Conservation (phyloP, 1,139 yeast genomes). For the Taphrina flavorubra region DNA sequence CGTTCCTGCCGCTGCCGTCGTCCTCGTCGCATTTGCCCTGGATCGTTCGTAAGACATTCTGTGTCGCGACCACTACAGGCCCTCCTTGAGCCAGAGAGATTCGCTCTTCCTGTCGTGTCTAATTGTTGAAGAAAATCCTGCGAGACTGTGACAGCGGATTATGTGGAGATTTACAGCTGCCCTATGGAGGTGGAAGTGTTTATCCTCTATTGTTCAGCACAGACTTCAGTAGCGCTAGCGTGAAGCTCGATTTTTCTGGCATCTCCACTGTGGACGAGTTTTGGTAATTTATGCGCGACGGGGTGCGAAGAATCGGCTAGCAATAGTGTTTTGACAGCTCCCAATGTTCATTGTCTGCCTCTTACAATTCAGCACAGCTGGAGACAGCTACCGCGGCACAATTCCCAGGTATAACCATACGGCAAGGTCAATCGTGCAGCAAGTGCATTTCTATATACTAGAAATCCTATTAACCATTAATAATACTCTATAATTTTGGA, state of each 20-base stretch:
- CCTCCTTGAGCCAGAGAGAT: too few species aligned
- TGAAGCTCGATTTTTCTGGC: neutral
- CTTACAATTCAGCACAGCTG: too few species aligned
- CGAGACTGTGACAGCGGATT: neutral
- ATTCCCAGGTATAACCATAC: too few species aligned
- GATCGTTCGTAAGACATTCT: constrained; percentile 22
- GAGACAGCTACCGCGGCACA: too few species aligned
- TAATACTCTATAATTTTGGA: neutral
- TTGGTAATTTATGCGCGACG: constrained; percentile 15
- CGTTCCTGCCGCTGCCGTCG: constrained; percentile 4
- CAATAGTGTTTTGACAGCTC: constrained; percentile 10
- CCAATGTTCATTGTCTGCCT: neutral
- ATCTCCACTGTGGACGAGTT: neutral
- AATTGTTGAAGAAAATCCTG: neutral
- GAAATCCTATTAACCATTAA: neutral
- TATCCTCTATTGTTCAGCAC: too few species aligned
- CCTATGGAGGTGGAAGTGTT: too few species aligned
- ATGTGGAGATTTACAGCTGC: too few species aligned
- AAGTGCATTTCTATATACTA: too few species aligned
- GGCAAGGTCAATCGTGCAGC: too few species aligned
- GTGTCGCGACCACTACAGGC: neutral
- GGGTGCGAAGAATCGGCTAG: neutral
- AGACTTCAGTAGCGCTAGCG: too few species aligned
- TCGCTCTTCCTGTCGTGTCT: too few species aligned
- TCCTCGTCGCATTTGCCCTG: constrained; percentile 4